Evolutionary conservation across 345 rosid species (phyloP).

Genomic region (Boechera retrofracta): DNA sequence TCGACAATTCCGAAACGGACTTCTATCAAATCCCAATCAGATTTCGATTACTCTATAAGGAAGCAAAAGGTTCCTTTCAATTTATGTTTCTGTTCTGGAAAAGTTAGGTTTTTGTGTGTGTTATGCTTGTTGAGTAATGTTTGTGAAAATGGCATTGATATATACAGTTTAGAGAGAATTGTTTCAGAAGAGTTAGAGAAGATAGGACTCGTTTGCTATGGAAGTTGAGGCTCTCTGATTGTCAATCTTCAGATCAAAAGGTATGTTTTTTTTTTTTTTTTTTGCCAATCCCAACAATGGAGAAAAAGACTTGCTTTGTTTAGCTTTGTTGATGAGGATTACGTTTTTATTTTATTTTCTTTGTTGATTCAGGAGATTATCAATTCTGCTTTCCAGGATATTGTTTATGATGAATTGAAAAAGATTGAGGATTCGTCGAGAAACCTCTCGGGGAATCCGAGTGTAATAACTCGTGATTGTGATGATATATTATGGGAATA

Average conservation of each 20-base stretch:
- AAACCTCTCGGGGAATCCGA: constrained; percentile 30
- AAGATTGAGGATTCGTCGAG: constrained; percentile 58
- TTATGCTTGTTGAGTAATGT: background rate
- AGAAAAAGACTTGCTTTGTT: background rate
- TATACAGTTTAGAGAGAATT: constrained; percentile 61
- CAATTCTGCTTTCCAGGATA: constrained; percentile 65
- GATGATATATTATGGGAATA: constrained; percentile 86
- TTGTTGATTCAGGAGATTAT: constrained; percentile 59
- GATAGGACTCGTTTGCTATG: constrained; percentile 77
- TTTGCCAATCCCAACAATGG: background rate
- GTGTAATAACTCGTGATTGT: constrained; percentile 20
- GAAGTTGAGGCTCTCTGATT: constrained; percentile 69
- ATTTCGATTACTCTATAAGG: constrained; percentile 58
- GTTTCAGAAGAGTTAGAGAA: constrained; percentile 75
- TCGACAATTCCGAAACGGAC: constrained; percentile 44
- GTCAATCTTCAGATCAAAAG: constrained; percentile 56
- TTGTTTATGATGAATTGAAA: constrained; percentile 73
- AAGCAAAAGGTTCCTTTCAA: constrained; percentile 61
- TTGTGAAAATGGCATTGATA: constrained; percentile 1
- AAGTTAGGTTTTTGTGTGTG: background rate
- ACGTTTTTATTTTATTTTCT: background rate
- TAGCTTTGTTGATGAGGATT: background rate
- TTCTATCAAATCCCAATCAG: constrained; percentile 51
- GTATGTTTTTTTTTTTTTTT: constrained; percentile 37
- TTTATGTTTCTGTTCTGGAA: background rate